phyloP scores from a whole-genome alignment of 2,329 filamentous ascomycete genomes.

The Colletotrichum sp. region DNA sequence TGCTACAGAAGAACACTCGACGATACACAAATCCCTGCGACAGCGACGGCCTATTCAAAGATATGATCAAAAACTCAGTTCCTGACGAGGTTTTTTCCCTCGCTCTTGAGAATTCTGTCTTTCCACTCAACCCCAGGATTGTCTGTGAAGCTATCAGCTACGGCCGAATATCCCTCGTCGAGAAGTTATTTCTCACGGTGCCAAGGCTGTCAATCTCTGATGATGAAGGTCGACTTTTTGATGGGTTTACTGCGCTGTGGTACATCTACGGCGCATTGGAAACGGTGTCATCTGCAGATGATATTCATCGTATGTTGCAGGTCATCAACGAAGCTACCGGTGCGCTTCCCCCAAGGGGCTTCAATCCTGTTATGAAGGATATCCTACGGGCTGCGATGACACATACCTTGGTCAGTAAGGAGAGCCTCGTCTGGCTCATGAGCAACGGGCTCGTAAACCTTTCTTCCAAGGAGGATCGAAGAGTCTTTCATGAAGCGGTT shows the following conservation, averaged over 20 bases:
- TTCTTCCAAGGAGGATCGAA: not conserved
- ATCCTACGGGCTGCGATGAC: not conserved
- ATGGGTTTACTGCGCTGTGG: not conserved
- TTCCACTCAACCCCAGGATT: not conserved
- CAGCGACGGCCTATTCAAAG: not conserved
- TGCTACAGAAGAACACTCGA: not conserved
- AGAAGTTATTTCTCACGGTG: not conserved
- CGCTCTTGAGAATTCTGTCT: not conserved
- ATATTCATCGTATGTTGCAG: not conserved
- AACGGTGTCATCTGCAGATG: not conserved
- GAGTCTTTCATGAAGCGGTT: not conserved
- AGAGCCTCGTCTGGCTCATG: not conserved
- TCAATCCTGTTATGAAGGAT: not conserved
- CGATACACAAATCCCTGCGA: not conserved
- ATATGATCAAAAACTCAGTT: not conserved
- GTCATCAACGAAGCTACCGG: not conserved
- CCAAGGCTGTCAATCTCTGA: not conserved
- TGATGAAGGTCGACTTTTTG: not conserved
- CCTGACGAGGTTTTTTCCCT: not conserved
- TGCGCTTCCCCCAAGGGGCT: not conserved
- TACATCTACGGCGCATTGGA: not conserved
- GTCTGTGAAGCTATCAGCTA: not conserved
- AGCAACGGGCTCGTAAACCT: not conserved
- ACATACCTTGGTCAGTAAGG: not conserved
- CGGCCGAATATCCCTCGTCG: not conserved